Conservation (phyloP, 345 rosid genomes). For the Dipteronia sinensis region DNA sequence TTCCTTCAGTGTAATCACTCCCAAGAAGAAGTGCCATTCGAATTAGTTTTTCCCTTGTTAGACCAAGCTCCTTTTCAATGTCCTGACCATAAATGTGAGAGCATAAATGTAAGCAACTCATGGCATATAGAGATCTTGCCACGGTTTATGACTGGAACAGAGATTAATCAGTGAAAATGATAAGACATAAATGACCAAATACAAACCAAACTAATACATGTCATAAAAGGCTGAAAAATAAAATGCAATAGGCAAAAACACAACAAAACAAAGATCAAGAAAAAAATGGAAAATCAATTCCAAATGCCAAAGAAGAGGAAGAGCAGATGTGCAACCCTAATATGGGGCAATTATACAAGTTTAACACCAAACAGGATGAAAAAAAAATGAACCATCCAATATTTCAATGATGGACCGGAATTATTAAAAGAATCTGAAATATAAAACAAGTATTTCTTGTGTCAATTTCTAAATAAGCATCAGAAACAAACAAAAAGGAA, state of each 20-base stretch:
- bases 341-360: neutral
- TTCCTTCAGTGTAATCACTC: conserved; percentile 98
- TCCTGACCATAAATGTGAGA: conserved; percentile 46
- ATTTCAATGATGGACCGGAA: neutral
- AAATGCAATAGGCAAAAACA: neutral
- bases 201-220: neutral
- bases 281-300: neutral
- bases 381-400: neutral
- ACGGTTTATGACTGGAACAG: neutral
- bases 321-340: neutral
- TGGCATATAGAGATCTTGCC: neutral
- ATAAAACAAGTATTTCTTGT: neutral
- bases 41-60: conserved; percentile 75
- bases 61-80: conserved; percentile 88
- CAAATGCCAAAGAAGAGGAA: neutral
- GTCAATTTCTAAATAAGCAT: neutral
- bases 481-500: conserved; percentile 7
- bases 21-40: conserved; percentile 97
- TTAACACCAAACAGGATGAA: neutral
- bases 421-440: neutral
- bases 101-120: neutral
- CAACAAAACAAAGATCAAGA: neutral
- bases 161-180: neutral
- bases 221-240: neutral
- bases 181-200: neutral